These are phyloP conservation scores for Lanmaoa rubissima DNA, from an alignment of 768 basidiomycete genomes.

Conservation along the genomic window DNA sequence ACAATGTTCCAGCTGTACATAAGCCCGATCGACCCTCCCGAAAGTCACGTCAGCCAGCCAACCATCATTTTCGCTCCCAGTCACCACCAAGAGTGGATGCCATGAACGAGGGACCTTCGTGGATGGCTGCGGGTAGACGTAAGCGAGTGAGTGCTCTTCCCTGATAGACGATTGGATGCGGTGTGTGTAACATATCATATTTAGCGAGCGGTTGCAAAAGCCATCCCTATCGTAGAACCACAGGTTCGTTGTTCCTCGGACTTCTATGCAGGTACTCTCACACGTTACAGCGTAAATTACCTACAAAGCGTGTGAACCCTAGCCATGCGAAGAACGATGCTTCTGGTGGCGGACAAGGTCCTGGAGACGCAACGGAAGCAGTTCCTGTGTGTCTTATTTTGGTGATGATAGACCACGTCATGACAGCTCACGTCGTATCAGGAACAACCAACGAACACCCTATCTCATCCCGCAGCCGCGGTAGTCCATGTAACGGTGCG, in stretches of 20 bases:
- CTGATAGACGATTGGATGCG: no score
- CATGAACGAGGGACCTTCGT: background rate
- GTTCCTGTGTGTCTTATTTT: background rate
- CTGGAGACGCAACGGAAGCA: background rate
- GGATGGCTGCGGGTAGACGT: background rate
- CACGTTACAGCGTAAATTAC: background rate
- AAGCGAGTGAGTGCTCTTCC: background rate
- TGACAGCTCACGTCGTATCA: background rate
- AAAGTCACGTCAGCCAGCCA: no score
- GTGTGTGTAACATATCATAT: no score
- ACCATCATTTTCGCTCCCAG: no score
- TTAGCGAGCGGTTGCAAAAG: background rate
- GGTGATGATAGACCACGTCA: background rate
- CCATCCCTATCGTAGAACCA: background rate
- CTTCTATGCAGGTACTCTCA: background rate
- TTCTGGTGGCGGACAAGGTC: background rate
- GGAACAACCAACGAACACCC: background rate
- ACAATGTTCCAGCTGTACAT: background rate
- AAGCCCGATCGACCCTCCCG: background rate
- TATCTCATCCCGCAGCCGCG: background rate
- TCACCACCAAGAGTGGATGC: background rate
- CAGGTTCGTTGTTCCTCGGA: background rate
- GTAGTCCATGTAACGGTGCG: background rate
- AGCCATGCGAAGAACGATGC: background rate
- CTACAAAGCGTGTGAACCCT: background rate